A percentile compares a stretch with the other conserved stretches of the same genome.
phyloP scores from a whole-genome alignment of 257 asterid species.

The Fraxinus americana region DNA sequence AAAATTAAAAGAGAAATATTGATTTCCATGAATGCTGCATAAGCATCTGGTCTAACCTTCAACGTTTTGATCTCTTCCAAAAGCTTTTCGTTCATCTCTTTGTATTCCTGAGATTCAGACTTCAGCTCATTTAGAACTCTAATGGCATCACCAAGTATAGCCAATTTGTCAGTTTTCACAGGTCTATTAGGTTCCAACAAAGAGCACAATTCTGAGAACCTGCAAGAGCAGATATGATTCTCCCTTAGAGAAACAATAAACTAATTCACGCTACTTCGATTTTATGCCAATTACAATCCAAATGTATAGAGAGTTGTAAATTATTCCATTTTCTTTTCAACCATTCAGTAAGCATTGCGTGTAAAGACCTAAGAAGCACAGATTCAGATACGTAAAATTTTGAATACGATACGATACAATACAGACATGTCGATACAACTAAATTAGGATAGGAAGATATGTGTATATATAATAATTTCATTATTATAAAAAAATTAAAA shows the following conservation, averaged over 20 bases:
- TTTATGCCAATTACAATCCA: neutral
- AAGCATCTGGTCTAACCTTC: slow-evolving; percentile 52
- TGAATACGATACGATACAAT: no score
- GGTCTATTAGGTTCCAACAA: slow-evolving; percentile 89
- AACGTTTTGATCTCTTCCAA: slow-evolving; percentile 75
- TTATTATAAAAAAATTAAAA: no score
- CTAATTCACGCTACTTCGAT: neutral
- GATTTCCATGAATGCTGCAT: neutral
- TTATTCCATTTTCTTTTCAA: slow-evolving; percentile 1
- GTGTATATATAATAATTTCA: no score
- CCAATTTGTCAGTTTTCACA: slow-evolving; percentile 74
- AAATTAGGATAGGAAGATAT: no score
- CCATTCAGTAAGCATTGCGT: slow-evolving; percentile 1
- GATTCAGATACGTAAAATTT: no score
- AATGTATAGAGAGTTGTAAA: no score
- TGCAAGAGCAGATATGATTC: slow-evolving; percentile 28
- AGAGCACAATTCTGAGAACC: slow-evolving; percentile 75
- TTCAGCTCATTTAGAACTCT: slow-evolving; percentile 66
- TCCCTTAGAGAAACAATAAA: neutral
- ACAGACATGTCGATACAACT: no score
- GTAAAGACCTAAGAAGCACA: neutral
- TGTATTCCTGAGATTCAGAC: slow-evolving; percentile 67
- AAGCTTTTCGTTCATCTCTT: slow-evolving; percentile 69
- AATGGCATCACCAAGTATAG: slow-evolving; percentile 79
- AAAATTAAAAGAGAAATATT: neutral